phyloP scores from a whole-genome alignment of 78 protist species.

The Creolimax fragrantissima region DNA sequence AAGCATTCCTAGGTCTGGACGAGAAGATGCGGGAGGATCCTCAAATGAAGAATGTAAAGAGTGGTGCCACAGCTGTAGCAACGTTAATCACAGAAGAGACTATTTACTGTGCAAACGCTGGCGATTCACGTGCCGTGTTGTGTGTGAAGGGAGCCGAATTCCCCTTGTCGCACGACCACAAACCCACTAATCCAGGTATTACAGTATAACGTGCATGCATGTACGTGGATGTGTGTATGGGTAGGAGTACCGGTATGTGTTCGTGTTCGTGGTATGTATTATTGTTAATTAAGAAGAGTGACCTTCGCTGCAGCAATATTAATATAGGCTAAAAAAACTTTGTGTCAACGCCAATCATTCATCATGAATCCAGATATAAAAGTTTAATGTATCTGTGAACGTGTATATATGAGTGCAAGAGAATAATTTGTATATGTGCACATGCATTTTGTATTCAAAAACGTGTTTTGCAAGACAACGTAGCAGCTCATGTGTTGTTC shows the following conservation, averaged over 20 bases:
- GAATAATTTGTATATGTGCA: background rate
- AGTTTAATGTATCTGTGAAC: background rate
- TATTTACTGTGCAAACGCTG: conserved; percentile 39
- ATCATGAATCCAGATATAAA: too few species aligned
- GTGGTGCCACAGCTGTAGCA: background rate
- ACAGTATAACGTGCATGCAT: background rate
- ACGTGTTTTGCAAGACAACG: too few species aligned
- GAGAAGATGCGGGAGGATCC: background rate
- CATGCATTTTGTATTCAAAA: background rate
- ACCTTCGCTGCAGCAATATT: too few species aligned
- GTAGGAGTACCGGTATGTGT: background rate
- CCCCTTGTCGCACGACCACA: conserved; percentile 37
- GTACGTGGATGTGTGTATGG: background rate
- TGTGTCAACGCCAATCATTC: too few species aligned
- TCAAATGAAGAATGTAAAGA: background rate
- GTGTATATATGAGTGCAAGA: background rate
- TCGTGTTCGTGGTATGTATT: background rate
- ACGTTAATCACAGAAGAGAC: background rate
- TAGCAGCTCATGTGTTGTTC: too few species aligned
- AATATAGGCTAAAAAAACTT: too few species aligned
- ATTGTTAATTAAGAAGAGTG: too few species aligned
- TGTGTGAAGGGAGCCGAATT: background rate
- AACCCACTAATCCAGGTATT: conserved; percentile 31
- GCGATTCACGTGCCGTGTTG: conserved; percentile 46
- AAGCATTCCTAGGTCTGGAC: background rate